phyloP scores from a whole-genome alignment of 2,329 filamentous ascomycete genomes.

The Tolypocladium endophyticum region DNA sequence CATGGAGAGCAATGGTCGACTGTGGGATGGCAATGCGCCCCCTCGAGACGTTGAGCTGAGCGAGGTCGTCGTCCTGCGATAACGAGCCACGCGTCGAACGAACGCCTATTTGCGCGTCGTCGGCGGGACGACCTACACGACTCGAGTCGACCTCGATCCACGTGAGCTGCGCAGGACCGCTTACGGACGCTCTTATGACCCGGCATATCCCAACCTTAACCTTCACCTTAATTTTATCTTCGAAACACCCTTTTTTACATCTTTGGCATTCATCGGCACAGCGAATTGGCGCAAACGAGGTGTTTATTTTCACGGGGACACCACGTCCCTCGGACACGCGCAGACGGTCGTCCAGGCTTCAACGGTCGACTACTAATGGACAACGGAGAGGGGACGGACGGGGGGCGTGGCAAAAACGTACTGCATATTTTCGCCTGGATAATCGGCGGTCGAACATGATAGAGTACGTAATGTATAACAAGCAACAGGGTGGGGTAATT shows the following conservation, averaged over 20 bases:
- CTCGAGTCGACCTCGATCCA: neutral
- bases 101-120: neutral
- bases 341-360: neutral
- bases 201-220: slow-evolving; percentile 4
- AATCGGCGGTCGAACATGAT: slow-evolving; percentile 16
- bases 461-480: slow-evolving; percentile 29
- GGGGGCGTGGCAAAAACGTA: slow-evolving; percentile 8
- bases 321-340: neutral
- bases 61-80: slow-evolving; percentile 33
- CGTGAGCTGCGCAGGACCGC: neutral
- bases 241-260: slow-evolving; percentile 18
- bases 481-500: slow-evolving; percentile 21
- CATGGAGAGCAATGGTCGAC: slow-evolving; percentile 23
- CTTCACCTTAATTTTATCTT: slow-evolving; percentile 18
- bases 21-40: slow-evolving; percentile 26
- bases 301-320: slow-evolving; percentile 11
- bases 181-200: slow-evolving; percentile 18
- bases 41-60: slow-evolving; percentile 32
- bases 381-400: neutral
- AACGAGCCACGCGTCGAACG: slow-evolving; percentile 4
- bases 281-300: slow-evolving; percentile 26
- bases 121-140: neutral
- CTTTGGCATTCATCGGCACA: slow-evolving; percentile 30
- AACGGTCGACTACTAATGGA: slow-evolving; percentile 2
- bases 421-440: slow-evolving; percentile 17